Evolutionary conservation across 2,329 filamentous ascomycete genomes (phyloP).

Genomic region (Trichophyton simii): DNA sequence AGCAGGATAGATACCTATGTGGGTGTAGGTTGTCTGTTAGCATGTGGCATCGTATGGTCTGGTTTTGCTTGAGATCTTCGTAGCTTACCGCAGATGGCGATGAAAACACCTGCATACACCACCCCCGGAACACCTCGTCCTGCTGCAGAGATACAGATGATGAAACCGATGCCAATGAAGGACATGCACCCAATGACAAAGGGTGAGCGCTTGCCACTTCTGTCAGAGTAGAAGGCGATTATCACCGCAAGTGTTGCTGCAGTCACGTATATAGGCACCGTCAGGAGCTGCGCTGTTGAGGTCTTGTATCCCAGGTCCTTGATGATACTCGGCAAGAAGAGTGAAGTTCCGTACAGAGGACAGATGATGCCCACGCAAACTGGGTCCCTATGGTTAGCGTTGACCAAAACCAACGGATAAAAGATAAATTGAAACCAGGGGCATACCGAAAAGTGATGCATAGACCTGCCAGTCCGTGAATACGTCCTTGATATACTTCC

Average conservation of each 20-base stretch:
- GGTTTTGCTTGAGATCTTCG: neutral
- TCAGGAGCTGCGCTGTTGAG: constrained; percentile 30
- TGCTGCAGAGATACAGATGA: constrained; percentile 35
- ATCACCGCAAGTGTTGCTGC: constrained; percentile 27
- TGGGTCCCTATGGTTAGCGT: constrained; percentile 7
- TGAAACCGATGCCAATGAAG: constrained; percentile 45
- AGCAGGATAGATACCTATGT: constrained; percentile 33
- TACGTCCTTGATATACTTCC: constrained; percentile 29
- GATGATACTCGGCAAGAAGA: constrained; percentile 32
- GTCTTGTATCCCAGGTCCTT: constrained; percentile 29
- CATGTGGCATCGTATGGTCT: neutral
- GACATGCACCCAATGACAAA: constrained; percentile 45
- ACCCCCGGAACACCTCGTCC: constrained; percentile 28
- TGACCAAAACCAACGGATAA: neutral
- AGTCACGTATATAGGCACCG: constrained; percentile 30
- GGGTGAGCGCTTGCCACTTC: constrained; percentile 39
- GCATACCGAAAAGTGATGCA: constrained; percentile 27
- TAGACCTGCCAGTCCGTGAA: constrained; percentile 34
- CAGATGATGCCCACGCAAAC: constrained; percentile 34
- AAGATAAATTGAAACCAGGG: neutral
- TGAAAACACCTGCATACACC: constrained; percentile 38
- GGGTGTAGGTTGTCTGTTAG: constrained; percentile 2
- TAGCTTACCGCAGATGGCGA: constrained; percentile 32
- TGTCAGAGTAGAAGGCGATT: constrained; percentile 47
- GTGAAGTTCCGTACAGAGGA: constrained; percentile 31